Evolutionary conservation across 2,329 filamentous ascomycete species (phyloP), one percentile per base, ranked within the genome.

Genomic region (Eutypella sp.): DNA sequence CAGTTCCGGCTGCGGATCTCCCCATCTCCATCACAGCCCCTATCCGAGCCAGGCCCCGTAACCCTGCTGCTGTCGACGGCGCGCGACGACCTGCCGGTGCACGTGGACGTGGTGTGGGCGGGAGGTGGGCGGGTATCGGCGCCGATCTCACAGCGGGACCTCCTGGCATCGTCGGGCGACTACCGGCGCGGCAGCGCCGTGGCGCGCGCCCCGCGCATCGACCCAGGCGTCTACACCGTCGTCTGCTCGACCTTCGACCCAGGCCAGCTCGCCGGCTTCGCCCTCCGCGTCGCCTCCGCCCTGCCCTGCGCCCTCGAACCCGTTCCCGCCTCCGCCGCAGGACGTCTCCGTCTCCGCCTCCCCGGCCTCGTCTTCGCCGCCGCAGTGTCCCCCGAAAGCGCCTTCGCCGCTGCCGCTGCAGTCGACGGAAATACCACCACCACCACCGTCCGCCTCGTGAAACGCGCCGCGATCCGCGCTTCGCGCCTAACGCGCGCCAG

Each of bases 221-320:
- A 87, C 16, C 70, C 80, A 1, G 92, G 92, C 0, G 75, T 75
- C 0, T 99, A 97, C 65, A 96, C 89, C 0, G 76, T 96, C 46
- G 85, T 96, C 6, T 92, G 87, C 62, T 96, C 89, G 2, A 95
- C 92, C 0, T 97, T 95, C 63, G 89, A 95, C 51, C 77, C 85
- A 0, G 85, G 85, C 8, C 88, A 95, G 59, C 72, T 81, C 1
- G 87, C 86, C 3, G 74, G 76, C 41, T 97, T 95, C 59, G 80
- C 76, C 1, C 73, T 99, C 8, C 80, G 82, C 46, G 75, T 96
- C n/a, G 82, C 84, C 40, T 84, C 85, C 27, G 80, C 76, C 44
- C 62, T 69, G 2, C 71, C 76, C 0, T 76, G 83, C 31, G 57
- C 65, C 1, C 62, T 95, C 5, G 70, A 69, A 7, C 76, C 78